Evolutionary conservation across 441 rosid species (phyloP).

Genomic region (Arabidopsis lyrata): DNA sequence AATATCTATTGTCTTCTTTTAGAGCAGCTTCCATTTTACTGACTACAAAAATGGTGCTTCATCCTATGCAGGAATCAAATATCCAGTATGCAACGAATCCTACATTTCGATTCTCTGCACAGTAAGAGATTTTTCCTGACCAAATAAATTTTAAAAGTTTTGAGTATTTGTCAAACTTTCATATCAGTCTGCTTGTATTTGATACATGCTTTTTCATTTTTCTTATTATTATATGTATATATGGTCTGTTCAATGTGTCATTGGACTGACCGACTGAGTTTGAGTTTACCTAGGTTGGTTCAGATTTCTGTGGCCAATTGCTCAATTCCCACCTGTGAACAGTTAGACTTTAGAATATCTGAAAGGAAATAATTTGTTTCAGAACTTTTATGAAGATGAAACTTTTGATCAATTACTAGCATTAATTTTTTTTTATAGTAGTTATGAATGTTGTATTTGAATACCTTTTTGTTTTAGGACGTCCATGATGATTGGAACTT

Average conservation of each 20-base stretch:
- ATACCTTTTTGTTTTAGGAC: no score
- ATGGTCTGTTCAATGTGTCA: conserved; percentile 9
- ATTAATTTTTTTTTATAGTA: background rate
- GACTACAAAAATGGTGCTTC: conserved; percentile 32
- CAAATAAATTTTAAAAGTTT: background rate
- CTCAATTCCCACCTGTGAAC: conserved; percentile 1
- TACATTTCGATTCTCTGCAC: conserved; percentile 77
- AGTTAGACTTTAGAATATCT: conserved; percentile 20
- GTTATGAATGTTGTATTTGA: background rate
- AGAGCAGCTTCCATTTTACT: conserved; percentile 10
- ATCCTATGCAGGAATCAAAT: conserved; percentile 77
- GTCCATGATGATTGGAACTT: background rate
- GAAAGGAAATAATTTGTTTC: conserved; percentile 10
- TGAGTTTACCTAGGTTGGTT: conserved; percentile 22
- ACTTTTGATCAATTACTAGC: conserved; percentile 63
- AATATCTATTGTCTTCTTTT: conserved; percentile 19
- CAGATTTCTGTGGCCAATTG: conserved; percentile 21
- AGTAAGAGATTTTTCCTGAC: conserved; percentile 59
- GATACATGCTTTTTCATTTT: conserved; percentile 7
- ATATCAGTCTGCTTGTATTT: conserved; percentile 20
- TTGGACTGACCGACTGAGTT: background rate
- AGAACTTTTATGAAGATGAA: conserved; percentile 53
- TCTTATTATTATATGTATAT: conserved; percentile 4
- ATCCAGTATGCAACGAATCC: conserved; percentile 74
- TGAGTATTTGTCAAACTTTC: background rate